Percentiles rank a stretch among this genome's conserved stretches.
These are phyloP conservation scores for Gardenia jasminoides DNA, from an alignment of 257 asterid species.

Conservation along the genomic window DNA sequence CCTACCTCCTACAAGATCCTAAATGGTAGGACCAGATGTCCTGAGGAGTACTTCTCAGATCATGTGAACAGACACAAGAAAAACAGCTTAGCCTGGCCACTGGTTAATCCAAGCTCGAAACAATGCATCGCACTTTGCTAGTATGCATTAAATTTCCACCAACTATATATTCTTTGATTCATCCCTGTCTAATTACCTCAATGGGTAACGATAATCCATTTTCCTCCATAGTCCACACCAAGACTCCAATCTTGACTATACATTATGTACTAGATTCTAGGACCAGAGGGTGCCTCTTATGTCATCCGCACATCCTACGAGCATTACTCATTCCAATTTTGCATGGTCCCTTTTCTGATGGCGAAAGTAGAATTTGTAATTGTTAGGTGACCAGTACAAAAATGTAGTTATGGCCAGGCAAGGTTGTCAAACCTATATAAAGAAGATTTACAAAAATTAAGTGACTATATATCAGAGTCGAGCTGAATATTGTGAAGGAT, in stretches of 20 bases:
- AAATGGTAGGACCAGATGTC: no score
- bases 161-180: no score
- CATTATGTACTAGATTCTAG: neutral
- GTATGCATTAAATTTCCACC: neutral
- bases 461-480: no score
- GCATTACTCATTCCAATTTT: neutral
- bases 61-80: no score
- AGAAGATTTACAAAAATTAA: no score
- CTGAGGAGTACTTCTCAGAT: no score
- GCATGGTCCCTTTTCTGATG: neutral
- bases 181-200: neutral
- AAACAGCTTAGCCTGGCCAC: no score
- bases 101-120: no score
- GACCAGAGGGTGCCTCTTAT: neutral
- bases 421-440: neutral
- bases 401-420: neutral
- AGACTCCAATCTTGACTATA: neutral
- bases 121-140: no score
- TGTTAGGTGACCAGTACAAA: neutral
- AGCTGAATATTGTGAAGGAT: no score
- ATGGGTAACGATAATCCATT: neutral
- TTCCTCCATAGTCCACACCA: neutral
- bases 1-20: no score
- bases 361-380: neutral
- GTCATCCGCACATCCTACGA: no score